Conservation (phyloP, 176 grass and related monocot species). For the Oryza rufipogon region DNA sequence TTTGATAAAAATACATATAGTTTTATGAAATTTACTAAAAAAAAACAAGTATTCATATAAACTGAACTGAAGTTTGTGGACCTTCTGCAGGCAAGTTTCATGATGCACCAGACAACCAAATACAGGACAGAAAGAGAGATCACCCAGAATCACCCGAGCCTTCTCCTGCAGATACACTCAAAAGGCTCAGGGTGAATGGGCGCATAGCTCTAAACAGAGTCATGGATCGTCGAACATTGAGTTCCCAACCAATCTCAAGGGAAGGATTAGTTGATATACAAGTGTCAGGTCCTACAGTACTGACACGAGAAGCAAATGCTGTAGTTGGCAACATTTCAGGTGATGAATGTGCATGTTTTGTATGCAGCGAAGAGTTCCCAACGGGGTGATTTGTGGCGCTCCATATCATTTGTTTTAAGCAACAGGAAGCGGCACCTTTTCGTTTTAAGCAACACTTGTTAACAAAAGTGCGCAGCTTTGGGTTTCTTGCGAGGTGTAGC, state of each 20-base stretch:
- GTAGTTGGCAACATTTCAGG: not conserved
- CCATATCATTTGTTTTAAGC: not conserved
- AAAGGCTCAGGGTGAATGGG: conserved; percentile 42
- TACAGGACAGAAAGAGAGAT: conserved; percentile 10
- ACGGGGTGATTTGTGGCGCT: not conserved
- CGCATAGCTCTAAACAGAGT: conserved; percentile 22
- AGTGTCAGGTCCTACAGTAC: not conserved
- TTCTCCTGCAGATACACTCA: conserved; percentile 12
- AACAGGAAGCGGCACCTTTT: not conserved
- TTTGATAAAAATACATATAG: too few relatives aligned
- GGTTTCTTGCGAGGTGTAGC: not conserved
- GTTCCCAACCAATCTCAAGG: conserved; percentile 10
- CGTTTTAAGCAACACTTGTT: not conserved
- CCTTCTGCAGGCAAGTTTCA: not conserved
- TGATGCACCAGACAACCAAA: not conserved
- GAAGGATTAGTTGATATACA: not conserved
- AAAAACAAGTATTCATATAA: not conserved
- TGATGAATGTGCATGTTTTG: not conserved
- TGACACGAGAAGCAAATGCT: not conserved
- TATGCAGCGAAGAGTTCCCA: not conserved
- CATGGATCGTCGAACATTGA: not conserved
- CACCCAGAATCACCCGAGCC: conserved; percentile 19
- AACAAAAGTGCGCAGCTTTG: not conserved
- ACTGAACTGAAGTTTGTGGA: conserved; percentile 1
- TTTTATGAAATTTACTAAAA: too few relatives aligned